Percentiles rank a stretch among this genome's conserved stretches.
Conservation (phyloP, 495 filamentous ascomycete genomes). For the Podospora comata region DNA sequence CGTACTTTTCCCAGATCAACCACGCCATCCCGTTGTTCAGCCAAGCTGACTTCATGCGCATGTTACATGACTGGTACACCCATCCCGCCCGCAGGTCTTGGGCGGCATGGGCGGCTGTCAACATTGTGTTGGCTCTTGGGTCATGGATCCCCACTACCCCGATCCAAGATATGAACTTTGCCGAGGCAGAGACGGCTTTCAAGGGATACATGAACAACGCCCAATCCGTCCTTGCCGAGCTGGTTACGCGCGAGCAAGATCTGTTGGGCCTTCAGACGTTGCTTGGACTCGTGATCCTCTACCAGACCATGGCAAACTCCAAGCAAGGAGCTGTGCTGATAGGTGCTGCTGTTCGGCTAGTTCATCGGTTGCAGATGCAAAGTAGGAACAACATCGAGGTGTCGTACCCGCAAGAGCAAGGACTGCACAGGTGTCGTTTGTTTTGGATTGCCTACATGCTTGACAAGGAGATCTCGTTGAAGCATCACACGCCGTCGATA, state of each 20-base stretch:
- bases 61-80: constrained; percentile 30
- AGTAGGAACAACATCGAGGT: constrained; percentile 19
- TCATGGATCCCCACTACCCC: constrained; percentile 22
- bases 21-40: constrained; percentile 32
- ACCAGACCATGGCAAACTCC: constrained; percentile 29
- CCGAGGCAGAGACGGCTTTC: constrained; percentile 20
- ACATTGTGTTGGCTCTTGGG: constrained; percentile 33
- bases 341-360: constrained; percentile 31
- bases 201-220: constrained; percentile 32
- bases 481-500: constrained; percentile 29
- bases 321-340: constrained; percentile 32
- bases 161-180: constrained; percentile 16
- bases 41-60: constrained; percentile 27
- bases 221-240: constrained; percentile 31
- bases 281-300: constrained; percentile 33
- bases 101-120: constrained; percentile 30
- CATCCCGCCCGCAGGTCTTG: constrained; percentile 8
- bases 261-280: constrained; percentile 31
- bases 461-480: constrained; percentile 34
- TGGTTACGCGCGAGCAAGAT: constrained; percentile 33
- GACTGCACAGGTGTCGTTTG: constrained; percentile 29
- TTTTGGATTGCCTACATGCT: constrained; percentile 36
- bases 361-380: constrained; percentile 31
- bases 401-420: constrained; percentile 24
- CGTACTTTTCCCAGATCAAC: constrained; percentile 34